Conservation (phyloP, 495 filamentous ascomycete genomes). For the Aspergillus steynii region DNA sequence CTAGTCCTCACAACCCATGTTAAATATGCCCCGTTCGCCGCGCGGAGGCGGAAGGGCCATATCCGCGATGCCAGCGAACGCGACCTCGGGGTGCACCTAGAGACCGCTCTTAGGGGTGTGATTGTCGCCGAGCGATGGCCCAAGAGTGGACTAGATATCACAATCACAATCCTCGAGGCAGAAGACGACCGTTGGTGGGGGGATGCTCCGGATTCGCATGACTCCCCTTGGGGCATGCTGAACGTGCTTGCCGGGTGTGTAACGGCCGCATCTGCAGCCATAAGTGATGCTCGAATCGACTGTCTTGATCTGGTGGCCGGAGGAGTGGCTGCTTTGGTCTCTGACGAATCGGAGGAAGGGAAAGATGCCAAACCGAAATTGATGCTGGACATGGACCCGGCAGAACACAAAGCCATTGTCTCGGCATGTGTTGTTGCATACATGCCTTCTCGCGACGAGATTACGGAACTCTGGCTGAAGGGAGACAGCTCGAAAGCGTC, state of each 20-base stretch:
- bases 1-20: conserved; percentile 88
- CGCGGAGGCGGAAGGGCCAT: conserved; percentile 77
- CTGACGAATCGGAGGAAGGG: conserved; percentile 36
- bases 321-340: conserved; percentile 81
- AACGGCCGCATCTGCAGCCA: conserved; percentile 90
- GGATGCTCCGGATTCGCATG: conserved; percentile 46
- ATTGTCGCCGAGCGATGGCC: conserved; percentile 94
- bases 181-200: conserved; percentile 72
- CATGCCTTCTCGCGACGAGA: conserved; percentile 81
- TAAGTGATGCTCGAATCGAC: conserved; percentile 94
- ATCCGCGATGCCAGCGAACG: conserved; percentile 83
- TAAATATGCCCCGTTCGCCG: conserved; percentile 95
- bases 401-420: conserved; percentile 68
- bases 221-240: conserved; percentile 76
- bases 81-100: conserved; percentile 87
- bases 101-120: conserved; percentile 83
- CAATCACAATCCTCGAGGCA: conserved; percentile 89
- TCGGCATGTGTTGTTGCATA: conserved; percentile 91
- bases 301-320: conserved; percentile 89
- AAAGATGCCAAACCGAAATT: conserved; percentile 44
- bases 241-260: conserved; percentile 89
- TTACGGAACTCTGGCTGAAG: conserved; percentile 93
- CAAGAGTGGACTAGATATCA: conserved; percentile 91
- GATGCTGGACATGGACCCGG: conserved; percentile 81
- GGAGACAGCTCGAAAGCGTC: conserved; percentile 57